Evolutionary conservation across 768 basidiomycete species (phyloP), one percentile per base, ranked within the genome.

Genomic region (Calocybe cyanea): DNA sequence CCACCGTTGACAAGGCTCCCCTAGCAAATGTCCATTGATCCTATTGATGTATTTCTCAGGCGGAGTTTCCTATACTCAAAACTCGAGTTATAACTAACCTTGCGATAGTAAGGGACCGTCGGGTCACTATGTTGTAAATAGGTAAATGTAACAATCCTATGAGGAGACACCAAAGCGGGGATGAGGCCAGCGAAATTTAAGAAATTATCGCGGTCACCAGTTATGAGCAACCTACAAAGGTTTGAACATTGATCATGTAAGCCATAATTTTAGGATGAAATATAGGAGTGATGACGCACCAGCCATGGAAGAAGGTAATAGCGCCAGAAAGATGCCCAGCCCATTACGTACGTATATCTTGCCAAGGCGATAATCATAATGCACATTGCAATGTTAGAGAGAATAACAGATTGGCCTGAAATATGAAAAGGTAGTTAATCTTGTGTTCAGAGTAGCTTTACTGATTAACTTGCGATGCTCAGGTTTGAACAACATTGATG

Each of bases 111-210:
- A 0, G 81, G 80, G 21, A 82, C 69, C 0, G 68, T 71, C 4
- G 77, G 75, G 54, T 80, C 79, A 42, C 77, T 79, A 53, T 83
- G 81, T 36, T 82, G 81, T 10, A 83, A 65, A 54, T 78, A 80
- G 1, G 79, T 79, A 53, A 80, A 73, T 65, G 75, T 76, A 41
- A 81, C 76, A 55, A 83, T 77, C 79, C 78, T 75, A 38, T 41
- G 25, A 18, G 37, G 8, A 14, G 13, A 18, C 23, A 24, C 23
- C 14, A 8, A 23, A n/a, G n/a, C n/a, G n/a, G n/a, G n/a, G n/a
- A n/a, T n/a, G n/a, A n/a, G n/a, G n/a, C 45, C 19, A 53, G 48
- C 21, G 30, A 31, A 18, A n/a, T 38, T 8, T 43, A 34, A 49
- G 37, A 38, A 24, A 5, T 24, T 20, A 20, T 36, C 34, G 15